Percentiles rank a stretch among this genome's conserved stretches.
Conservation (phyloP, 805 yeast genomes). For the Debaryomyces tyrocola region DNA sequence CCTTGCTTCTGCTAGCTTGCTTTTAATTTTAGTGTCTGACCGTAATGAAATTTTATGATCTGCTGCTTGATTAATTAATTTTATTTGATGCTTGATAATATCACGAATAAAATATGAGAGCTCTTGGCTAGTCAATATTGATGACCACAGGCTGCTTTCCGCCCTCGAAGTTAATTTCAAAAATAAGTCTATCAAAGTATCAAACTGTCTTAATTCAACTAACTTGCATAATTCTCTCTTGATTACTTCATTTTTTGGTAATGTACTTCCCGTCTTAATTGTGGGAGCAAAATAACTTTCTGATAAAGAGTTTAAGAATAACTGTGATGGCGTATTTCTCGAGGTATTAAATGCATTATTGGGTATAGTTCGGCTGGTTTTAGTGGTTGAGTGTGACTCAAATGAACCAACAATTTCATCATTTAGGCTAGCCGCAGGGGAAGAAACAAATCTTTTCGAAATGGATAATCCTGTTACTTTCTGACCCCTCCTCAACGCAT, state of each 20-base stretch:
- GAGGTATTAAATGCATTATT: background rate
- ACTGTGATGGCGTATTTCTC: slow-evolving; percentile 2
- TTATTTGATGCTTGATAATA: slow-evolving; percentile 19
- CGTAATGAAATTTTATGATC: slow-evolving; percentile 5
- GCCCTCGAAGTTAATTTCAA: slow-evolving; percentile 10
- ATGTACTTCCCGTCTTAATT: background rate
- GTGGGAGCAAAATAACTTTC: slow-evolving; percentile 12
- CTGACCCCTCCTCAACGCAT: slow-evolving; percentile 3
- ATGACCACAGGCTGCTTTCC: slow-evolving; percentile 3
- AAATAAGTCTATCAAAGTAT: slow-evolving; percentile 15
- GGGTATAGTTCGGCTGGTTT: background rate
- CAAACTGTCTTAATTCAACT: slow-evolving; percentile 12
- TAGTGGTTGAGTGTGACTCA: slow-evolving; percentile 1
- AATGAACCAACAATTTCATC: slow-evolving; percentile 8
- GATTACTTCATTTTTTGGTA: slow-evolving; percentile 8
- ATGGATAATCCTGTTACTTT: background rate
- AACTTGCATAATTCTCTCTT: slow-evolving; percentile 14
- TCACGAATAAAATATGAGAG: slow-evolving; percentile 17
- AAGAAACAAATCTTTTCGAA: slow-evolving; percentile 8
- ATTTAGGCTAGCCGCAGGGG: slow-evolving; percentile 10
- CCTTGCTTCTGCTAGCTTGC: slow-evolving; percentile 10
- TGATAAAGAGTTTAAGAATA: slow-evolving; percentile 12
- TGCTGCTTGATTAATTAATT: slow-evolving; percentile 11
- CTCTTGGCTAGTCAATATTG: slow-evolving; percentile 16
- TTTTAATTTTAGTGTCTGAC: background rate